Percentiles rank a stretch among this genome's conserved stretches.
Conservation (phyloP, 345 rosid genomes). For the Linum lewisii region DNA sequence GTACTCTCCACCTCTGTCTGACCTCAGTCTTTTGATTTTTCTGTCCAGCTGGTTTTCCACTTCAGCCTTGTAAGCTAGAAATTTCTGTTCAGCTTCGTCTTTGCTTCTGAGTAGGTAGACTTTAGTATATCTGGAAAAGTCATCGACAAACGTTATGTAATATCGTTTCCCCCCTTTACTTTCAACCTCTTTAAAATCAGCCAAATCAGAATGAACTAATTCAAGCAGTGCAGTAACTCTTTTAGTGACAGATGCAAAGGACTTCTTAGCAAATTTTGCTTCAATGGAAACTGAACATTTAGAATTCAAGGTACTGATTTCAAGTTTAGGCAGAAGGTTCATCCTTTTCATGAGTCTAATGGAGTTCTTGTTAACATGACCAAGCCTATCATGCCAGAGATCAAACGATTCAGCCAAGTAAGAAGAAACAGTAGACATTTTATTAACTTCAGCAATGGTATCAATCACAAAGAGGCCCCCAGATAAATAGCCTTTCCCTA, state of each 20-base stretch:
- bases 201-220: too few species aligned
- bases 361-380: background rate
- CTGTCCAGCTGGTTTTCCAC: too few species aligned
- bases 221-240: background rate
- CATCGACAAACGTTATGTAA: background rate
- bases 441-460: background rate
- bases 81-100: background rate
- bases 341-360: background rate
- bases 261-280: too few species aligned
- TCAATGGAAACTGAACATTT: too few species aligned
- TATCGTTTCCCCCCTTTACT: conserved; percentile 1
- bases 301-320: too few species aligned
- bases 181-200: background rate
- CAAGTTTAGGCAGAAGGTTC: too few species aligned
- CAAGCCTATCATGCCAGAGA: conserved; percentile 1
- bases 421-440: background rate
- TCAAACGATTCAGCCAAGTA: conserved; percentile 6
- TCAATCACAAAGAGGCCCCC: background rate
- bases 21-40: too few species aligned
- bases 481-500: background rate
- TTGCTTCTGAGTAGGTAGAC: background rate
- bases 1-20: too few species aligned
- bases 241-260: background rate
- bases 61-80: background rate
- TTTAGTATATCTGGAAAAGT: conserved; percentile 9